Percentiles rank a stretch among this genome's conserved stretches.
These are phyloP conservation scores for Rostrohypoxylon terebratum DNA, from an alignment of 495 filamentous ascomycete genomes.

Conservation along the genomic window DNA sequence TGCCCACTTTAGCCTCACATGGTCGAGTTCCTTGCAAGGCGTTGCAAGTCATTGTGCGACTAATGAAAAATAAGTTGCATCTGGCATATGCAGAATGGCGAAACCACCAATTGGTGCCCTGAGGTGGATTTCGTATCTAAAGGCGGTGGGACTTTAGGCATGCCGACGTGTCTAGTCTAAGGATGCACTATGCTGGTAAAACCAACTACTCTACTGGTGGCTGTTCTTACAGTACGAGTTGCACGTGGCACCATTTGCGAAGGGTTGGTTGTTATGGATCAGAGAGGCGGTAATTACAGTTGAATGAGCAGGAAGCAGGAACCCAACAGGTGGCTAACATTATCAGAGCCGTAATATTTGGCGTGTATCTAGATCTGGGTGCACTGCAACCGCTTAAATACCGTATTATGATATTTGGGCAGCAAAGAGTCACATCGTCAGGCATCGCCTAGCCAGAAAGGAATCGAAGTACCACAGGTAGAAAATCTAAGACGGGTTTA, in stretches of 20 bases:
- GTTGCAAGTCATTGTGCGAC: slow-evolving; percentile 33
- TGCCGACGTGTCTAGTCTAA: slow-evolving; percentile 44
- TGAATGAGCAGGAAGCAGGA: slow-evolving; percentile 32
- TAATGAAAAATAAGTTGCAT: slow-evolving; percentile 30
- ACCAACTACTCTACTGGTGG: slow-evolving; percentile 34
- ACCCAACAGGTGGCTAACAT: slow-evolving; percentile 35
- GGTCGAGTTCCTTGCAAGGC: slow-evolving; percentile 22
- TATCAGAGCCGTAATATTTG: slow-evolving; percentile 30
- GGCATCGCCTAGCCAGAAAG: slow-evolving; percentile 39
- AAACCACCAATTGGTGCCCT: slow-evolving; percentile 36
- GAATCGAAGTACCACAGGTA: slow-evolving; percentile 33
- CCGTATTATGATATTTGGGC: slow-evolving; percentile 43
- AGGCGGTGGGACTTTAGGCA: slow-evolving; percentile 49
- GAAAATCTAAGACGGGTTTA: slow-evolving; percentile 37
- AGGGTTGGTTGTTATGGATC: slow-evolving; percentile 31
- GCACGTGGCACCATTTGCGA: slow-evolving; percentile 50
- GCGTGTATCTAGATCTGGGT: slow-evolving; percentile 30
- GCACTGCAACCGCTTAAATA: slow-evolving; percentile 36
- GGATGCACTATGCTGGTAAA: slow-evolving; percentile 32
- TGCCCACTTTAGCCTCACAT: slow-evolving; percentile 28
- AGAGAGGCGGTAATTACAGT: slow-evolving; percentile 34
- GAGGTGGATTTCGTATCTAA: slow-evolving; percentile 36
- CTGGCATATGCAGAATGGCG: slow-evolving; percentile 32
- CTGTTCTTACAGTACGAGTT: slow-evolving; percentile 42
- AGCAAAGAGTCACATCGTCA: slow-evolving; percentile 39